Evolutionary conservation across 257 asterid genomes (phyloP).

Genomic region (Scutellaria galericulata): DNA sequence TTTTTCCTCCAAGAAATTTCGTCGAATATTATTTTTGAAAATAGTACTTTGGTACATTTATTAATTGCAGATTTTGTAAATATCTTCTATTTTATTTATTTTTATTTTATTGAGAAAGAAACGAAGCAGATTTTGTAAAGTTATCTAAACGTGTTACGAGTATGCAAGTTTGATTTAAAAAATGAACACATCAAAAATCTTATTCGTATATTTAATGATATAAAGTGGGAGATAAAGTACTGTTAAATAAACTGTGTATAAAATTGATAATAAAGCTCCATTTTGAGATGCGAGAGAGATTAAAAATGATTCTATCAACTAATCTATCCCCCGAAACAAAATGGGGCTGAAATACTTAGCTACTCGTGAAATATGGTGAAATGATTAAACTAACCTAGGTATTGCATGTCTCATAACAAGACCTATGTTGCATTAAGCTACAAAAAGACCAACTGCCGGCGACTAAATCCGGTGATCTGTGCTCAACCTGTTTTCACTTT

Average conservation of each 20-base stretch:
- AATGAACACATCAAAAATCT: too few relatives aligned
- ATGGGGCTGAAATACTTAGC: neutral
- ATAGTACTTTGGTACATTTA: too few relatives aligned
- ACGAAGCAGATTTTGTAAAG: too few relatives aligned
- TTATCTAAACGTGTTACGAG: too few relatives aligned
- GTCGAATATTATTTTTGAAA: too few relatives aligned
- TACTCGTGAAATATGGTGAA: conserved; percentile 30
- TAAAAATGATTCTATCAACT: conserved; percentile 31
- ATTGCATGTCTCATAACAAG: conserved; percentile 15
- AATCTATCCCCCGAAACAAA: conserved; percentile 30
- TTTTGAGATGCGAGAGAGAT: conserved; percentile 1
- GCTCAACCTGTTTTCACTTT: conserved; percentile 69
- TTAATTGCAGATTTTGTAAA: too few relatives aligned
- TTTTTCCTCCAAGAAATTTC: too few relatives aligned
- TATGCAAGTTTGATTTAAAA: too few relatives aligned
- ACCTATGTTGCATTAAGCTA: conserved; percentile 39
- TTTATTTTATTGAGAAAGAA: too few relatives aligned
- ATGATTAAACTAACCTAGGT: conserved; percentile 22
- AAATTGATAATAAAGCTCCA: conserved; percentile 23
- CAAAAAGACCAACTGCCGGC: conserved; percentile 37
- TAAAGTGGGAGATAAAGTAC: neutral
- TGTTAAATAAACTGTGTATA: neutral
- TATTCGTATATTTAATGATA: neutral
- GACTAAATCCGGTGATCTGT: conserved; percentile 24
- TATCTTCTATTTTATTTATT: too few relatives aligned